These are phyloP conservation scores for Angomonas desouzai DNA, from an alignment of 208 protist species.

Conservation along the genomic window DNA sequence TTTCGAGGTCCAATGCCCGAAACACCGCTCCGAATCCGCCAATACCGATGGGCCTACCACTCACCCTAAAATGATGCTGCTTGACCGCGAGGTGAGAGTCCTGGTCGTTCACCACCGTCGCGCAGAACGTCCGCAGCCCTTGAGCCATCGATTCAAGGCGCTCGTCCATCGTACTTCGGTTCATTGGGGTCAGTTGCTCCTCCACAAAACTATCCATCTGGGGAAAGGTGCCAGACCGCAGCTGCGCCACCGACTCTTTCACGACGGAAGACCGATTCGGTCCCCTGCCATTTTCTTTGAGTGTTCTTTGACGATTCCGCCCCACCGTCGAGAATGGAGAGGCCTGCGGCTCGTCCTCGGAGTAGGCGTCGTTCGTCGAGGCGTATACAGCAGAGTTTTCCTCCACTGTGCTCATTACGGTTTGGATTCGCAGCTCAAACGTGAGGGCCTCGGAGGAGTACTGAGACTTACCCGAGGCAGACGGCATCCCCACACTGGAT, in stretches of 20 bases:
- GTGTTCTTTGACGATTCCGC: neutral
- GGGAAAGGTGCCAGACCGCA: neutral
- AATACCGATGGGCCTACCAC: slow-evolving; percentile 47
- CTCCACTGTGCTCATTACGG: neutral
- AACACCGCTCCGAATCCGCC: slow-evolving; percentile 68
- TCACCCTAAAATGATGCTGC: slow-evolving; percentile 51
- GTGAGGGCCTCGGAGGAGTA: neutral
- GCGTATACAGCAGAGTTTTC: neutral
- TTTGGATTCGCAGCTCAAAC: slow-evolving; percentile 7
- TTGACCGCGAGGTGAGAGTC: slow-evolving; percentile 26
- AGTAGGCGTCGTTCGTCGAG: neutral
- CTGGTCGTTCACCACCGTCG: slow-evolving; percentile 39
- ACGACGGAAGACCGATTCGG: neutral
- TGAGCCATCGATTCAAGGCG: neutral
- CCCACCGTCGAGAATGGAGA: neutral
- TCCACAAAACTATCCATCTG: neutral
- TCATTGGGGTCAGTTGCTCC: slow-evolving; percentile 7
- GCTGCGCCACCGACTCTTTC: neutral
- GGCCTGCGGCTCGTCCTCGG: neutral
- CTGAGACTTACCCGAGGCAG: neutral
- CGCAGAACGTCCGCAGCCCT: slow-evolving; percentile 39
- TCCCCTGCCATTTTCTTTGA: neutral
- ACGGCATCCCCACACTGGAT: neutral
- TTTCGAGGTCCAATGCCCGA: slow-evolving; percentile 57
- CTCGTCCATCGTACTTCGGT: slow-evolving; percentile 10